Percentiles rank a stretch among this genome's conserved stretches.
These are phyloP conservation scores for Boletus huronensis DNA, from an alignment of 768 basidiomycete genomes.

Conservation along the genomic window DNA sequence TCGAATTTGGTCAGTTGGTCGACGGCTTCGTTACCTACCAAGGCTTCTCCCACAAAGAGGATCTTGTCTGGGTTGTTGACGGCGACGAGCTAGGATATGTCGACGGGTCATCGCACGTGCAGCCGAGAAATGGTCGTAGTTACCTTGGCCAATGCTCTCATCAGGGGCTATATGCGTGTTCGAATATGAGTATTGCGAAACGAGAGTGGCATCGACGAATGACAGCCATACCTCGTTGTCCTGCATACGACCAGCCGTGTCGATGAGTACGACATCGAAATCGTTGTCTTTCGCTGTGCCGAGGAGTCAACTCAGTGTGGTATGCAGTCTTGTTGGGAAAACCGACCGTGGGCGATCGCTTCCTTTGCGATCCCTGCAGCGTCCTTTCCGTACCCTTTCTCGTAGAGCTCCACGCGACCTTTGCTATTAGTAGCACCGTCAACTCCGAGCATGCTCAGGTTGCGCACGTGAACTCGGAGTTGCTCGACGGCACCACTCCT, in stretches of 20 bases:
- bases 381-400: conserved; percentile 97
- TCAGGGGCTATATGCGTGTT: conserved; percentile 63
- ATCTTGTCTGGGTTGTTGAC: conserved; percentile 97
- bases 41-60: conserved; percentile 95
- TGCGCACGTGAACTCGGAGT: conserved; percentile 92
- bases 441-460: conserved; percentile 79
- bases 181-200: not conserved
- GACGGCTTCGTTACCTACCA: conserved; percentile 98
- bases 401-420: conserved; percentile 86
- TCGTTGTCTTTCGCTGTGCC: conserved; percentile 74
- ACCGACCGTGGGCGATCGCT: conserved; percentile 83
- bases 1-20: conserved; percentile 98
- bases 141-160: conserved; percentile 97
- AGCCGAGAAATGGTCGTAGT: conserved; percentile 3
- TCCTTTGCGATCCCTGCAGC: conserved; percentile 98
- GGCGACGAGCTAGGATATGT: conserved; percentile 64
- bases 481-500: conserved; percentile 98
- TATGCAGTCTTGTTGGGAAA: not conserved
- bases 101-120: not conserved
- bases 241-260: conserved; percentile 98
- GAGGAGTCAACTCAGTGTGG: not conserved
- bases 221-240: conserved; percentile 80
- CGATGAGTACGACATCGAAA: conserved; percentile 96
- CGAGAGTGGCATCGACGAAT: not conserved
- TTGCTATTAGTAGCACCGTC: conserved; percentile 67